Percentiles rank a stretch among this genome's conserved stretches.
Evolutionary conservation across 1,139 yeast genomes (phyloP).

Genomic region (Zhuliangozyma blackwelliae): DNA sequence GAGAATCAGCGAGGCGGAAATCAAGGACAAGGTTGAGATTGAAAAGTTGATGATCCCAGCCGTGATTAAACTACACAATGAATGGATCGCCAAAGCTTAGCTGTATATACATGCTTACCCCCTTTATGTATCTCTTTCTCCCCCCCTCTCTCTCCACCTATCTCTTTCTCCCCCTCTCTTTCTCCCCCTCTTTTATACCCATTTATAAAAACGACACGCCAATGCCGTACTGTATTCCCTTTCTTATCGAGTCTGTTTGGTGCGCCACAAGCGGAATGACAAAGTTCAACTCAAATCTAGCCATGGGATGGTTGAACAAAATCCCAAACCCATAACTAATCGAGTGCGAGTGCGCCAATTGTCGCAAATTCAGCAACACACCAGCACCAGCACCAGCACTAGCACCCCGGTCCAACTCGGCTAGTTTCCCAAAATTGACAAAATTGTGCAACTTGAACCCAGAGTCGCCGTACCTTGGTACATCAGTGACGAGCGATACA

Average conservation of each 20-base stretch:
- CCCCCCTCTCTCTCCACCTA: no score
- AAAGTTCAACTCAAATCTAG: constrained; percentile 86
- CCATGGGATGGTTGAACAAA: constrained; percentile 80
- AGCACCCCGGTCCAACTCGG: constrained; percentile 21
- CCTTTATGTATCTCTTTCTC: no score
- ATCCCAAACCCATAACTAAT: constrained; percentile 72
- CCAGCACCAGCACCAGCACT: no score
- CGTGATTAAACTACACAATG: constrained; percentile 57
- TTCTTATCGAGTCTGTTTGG: constrained; percentile 63
- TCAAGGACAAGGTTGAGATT: constrained; percentile 47
- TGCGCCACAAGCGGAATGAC: constrained; percentile 71
- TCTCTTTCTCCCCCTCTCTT: no score
- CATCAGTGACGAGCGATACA: constrained; percentile 54
- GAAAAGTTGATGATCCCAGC: constrained; percentile 77
- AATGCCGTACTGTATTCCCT: constrained; percentile 91
- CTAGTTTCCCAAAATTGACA: constrained; percentile 68
- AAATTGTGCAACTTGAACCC: constrained; percentile 70
- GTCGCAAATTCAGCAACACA: constrained; percentile 12
- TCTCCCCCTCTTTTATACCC: background rate
- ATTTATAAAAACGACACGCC: constrained; percentile 74
- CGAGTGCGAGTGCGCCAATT: constrained; percentile 35
- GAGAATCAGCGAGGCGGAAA: constrained; percentile 40
- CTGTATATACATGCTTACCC: no score
- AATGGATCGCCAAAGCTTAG: constrained; percentile 45
- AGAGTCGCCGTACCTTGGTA: constrained; percentile 60